Base-by-base conservation (phyloP, 2,329 filamentous ascomycete genomes). In the Tolypocladium nubicola region DNA sequence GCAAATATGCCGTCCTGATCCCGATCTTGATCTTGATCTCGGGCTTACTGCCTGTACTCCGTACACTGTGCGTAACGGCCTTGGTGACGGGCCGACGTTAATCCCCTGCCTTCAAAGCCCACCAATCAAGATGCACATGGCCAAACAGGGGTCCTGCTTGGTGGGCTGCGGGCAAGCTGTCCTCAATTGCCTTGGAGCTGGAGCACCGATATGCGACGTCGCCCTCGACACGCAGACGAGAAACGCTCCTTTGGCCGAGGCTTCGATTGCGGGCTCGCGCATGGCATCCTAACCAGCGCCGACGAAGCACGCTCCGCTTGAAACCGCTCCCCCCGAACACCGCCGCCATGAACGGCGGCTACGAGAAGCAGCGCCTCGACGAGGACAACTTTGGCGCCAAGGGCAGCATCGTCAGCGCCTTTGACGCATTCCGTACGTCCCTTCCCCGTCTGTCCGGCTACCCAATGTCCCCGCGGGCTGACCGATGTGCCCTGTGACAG, bases 391-490 rank as follows among this genome's bases (percentile, higher is more conserved):
- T 96, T 75, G 88, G 83, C 67, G 86, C 89, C 65, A 86, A 87
- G 69, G 79, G 83, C 57, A 79, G 75, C 71, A 82, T 87, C 58
- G 84, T 96, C 67, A 87, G 86, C 73, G 91, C 93, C 59, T 99
- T 99, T 74, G 94, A 99, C 78, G 93, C 92, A 63, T 99, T 99
- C 72, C 93, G 91, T 96, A 83, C 70, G 89, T 65, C 50, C 35
- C 49, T 65, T 49, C 35, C 49, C 55, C 37, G n/a, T 55, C 43
- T 38, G 21, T 43, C 9, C 33, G 23, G 41, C 9, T 10, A 21
- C 10, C 10, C 23, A n/a, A 21, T 10, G 19, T 19, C n/a, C 19
- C 30, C 19, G 19, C 19, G 11, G 19, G 35, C 47, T 52, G 47
- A 52, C 47, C 30, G 5, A 1, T 7, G 43, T 21, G 2, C 33